phyloP scores from a whole-genome alignment of 495 filamentous ascomycete genomes.

The Delitschia confertaspora region DNA sequence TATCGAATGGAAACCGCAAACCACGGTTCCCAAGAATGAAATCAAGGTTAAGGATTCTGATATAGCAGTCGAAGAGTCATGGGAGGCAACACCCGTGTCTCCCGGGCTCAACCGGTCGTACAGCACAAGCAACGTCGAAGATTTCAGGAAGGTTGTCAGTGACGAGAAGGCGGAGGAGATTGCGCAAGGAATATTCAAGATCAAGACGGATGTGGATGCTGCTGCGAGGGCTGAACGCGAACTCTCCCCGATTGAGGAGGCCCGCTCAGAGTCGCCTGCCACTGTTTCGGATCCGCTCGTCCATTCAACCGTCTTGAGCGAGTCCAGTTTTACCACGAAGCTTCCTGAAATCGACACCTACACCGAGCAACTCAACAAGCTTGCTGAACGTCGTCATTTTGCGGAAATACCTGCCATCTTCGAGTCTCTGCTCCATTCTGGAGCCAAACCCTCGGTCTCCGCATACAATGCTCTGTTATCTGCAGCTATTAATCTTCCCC shows the following conservation, averaged over 20 bases:
- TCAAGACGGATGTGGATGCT: constrained; percentile 32
- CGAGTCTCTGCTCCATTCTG: constrained; percentile 69
- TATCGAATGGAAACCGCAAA: constrained; percentile 71
- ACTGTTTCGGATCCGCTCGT: constrained; percentile 19
- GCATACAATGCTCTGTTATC: constrained; percentile 85
- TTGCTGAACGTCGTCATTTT: constrained; percentile 59
- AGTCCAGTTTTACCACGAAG: constrained; percentile 20
- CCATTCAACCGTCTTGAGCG: constrained; percentile 18
- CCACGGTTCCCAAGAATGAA: constrained; percentile 44
- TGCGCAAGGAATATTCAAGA: constrained; percentile 47
- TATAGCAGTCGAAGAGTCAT: constrained; percentile 38
- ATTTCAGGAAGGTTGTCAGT: constrained; percentile 50
- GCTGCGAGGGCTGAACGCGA: constrained; percentile 30
- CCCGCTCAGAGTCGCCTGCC: constrained; percentile 14
- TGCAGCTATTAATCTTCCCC: constrained; percentile 67
- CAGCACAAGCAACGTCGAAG: constrained; percentile 44
- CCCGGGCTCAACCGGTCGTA: constrained; percentile 38
- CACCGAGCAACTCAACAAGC: constrained; percentile 63
- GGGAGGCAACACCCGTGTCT: constrained; percentile 42
- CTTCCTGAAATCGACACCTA: constrained; percentile 42
- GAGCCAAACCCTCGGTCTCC: constrained; percentile 65
- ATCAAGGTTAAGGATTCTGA: constrained; percentile 43
- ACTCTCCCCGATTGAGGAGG: constrained; percentile 31
- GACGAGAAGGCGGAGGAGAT: constrained; percentile 45
- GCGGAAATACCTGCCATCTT: constrained; percentile 84